Base-by-base conservation (phyloP, 169 alveolate genomes). In the Theileria parva region DNA sequence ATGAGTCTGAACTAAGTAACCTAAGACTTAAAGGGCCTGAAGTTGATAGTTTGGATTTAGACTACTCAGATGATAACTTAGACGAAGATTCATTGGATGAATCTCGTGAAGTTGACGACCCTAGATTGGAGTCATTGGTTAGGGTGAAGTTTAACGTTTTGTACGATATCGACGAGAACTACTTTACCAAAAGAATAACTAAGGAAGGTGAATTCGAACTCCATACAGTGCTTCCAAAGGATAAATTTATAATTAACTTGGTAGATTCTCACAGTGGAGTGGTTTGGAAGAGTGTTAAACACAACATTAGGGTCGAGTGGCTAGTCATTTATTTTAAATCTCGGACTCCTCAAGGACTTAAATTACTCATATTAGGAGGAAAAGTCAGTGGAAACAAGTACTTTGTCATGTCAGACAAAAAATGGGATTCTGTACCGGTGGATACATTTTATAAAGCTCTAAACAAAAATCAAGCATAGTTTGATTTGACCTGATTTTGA, bases 231-330 rank as follows among this genome's bases (percentile, higher is more conserved):
- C 13, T 25, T 57, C 66, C 66, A 19, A 57, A 25, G 66, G 66
- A 57, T 25, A 9, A 57, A 19, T 57, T 21, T 25, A 1, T 57
- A 19, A 25, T 57, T 19, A 57, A 57, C 66, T 3, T 57, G 66
- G 66, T 57, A 19, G 66, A 57, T n/a, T 57, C 66, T 19, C 27
- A 57, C n/a, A 19, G 15, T 25, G 66, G 66, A 25, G 66, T 57
- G 37, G 66, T 57, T 25, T 57, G 66, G 66, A 57, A 57, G 66
- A 25, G 37, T 11, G 32, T 21, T 19, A 8, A 57, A 25, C 66
- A 57, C 66, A 57, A 25, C 66, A 6, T 21, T 8, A 19, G 11
- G 66, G 66, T 25, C 66, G 15, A 19, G 66, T 57, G 27, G 27
- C 1, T 57, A 25, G 66, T 57, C 37, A n/a, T 57, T 19, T 57